These are phyloP conservation scores for Arabis hirsuta DNA, from an alignment of 345 rosid genomes.

Conservation along the genomic window DNA sequence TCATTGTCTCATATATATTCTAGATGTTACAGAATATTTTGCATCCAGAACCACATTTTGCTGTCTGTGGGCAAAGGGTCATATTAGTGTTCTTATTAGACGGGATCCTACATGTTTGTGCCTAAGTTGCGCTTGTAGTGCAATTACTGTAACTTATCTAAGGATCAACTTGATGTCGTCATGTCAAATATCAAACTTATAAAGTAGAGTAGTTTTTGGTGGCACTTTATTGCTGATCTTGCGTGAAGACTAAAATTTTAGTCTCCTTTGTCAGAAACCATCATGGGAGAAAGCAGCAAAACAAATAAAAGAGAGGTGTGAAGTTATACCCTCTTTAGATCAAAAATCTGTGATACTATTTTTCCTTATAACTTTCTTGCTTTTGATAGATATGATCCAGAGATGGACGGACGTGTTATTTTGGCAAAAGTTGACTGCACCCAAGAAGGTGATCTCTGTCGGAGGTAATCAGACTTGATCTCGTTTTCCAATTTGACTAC, in stretches of 20 bases:
- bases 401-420: constrained; percentile 86
- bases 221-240: constrained; percentile 1
- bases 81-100: constrained; percentile 17
- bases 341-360: constrained; percentile 12
- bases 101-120: constrained; percentile 26
- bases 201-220: constrained; percentile 17
- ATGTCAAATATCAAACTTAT: constrained; percentile 3
- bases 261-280: constrained; percentile 71
- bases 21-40: constrained; percentile 20
- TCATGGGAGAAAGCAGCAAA: constrained; percentile 98
- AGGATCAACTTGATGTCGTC: constrained; percentile 13
- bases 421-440: constrained; percentile 94
- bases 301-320: constrained; percentile 76
- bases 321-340: constrained; percentile 13
- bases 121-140: constrained; percentile 1
- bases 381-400: constrained; percentile 82
- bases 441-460: constrained; percentile 74
- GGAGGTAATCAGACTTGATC: constrained; percentile 60
- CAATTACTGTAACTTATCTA: constrained; percentile 10
- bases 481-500: constrained; percentile 12
- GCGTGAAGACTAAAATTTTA: constrained; percentile 14
- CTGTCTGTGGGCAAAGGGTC: constrained; percentile 18
- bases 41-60: constrained; percentile 18
- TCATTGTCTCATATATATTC: constrained; percentile 12
- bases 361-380: constrained; percentile 29